Evolutionary conservation across 139 green algal species (phyloP).

Genomic region (Parachlorella kessleri): DNA sequence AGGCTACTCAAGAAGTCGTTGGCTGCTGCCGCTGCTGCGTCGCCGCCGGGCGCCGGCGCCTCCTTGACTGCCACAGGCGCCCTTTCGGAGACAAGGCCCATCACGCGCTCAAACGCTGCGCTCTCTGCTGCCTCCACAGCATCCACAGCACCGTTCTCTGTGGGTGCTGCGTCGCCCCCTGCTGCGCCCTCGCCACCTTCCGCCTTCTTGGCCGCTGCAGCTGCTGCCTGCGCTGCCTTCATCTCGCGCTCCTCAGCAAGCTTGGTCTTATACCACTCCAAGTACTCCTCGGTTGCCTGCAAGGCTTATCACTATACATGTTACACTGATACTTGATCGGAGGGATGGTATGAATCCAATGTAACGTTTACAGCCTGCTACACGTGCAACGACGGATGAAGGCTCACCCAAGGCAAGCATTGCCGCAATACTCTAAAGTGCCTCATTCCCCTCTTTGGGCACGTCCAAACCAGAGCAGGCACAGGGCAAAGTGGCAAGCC

Average conservation of each 20-base stretch:
- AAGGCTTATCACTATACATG: too few relatives aligned
- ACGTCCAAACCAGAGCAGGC: background rate
- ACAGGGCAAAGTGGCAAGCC: background rate
- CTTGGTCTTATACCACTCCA: slow-evolving; percentile 36
- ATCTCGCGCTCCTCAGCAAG: slow-evolving; percentile 24
- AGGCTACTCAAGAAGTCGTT: slow-evolving; percentile 49
- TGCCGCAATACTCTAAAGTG: too few relatives aligned
- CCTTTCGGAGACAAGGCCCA: slow-evolving; percentile 61
- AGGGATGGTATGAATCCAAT: too few relatives aligned
- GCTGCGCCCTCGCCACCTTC: slow-evolving; percentile 42
- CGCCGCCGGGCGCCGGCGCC: too few relatives aligned
- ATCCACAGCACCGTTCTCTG: background rate
- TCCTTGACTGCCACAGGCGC: slow-evolving; percentile 1
- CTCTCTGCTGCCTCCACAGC: slow-evolving; percentile 40
- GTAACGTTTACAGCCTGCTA: too few relatives aligned
- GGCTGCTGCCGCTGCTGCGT: slow-evolving; percentile 35
- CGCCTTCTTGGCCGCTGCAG: slow-evolving; percentile 26
- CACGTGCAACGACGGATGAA: too few relatives aligned
- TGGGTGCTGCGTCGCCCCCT: slow-evolving; percentile 10
- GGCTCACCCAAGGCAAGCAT: too few relatives aligned
- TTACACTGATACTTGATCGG: too few relatives aligned
- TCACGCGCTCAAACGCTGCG: slow-evolving; percentile 54
- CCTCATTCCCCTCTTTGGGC: too few relatives aligned
- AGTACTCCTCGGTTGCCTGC: slow-evolving; percentile 27
- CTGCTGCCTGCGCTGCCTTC: slow-evolving; percentile 15